phyloP scores from a whole-genome alignment of 1,139 yeast species.

The Saccharomycopsis phalli region DNA sequence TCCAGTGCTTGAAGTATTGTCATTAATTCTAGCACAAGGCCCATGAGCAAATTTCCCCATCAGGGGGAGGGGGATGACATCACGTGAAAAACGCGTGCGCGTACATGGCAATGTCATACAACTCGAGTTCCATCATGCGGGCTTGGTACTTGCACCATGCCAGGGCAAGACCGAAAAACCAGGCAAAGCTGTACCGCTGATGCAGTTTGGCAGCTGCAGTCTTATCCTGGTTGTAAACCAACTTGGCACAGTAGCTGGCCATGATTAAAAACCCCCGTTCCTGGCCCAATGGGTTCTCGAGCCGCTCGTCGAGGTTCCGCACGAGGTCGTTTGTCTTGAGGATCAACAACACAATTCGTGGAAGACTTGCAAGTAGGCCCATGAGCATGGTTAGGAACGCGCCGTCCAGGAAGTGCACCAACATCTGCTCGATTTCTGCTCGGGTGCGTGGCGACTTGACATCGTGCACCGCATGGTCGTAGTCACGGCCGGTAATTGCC shows the following conservation, averaged over 20 bases:
- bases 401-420: conserved; percentile 47
- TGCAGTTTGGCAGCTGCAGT: conserved; percentile 33
- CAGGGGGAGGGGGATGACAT: not conserved
- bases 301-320: conserved; percentile 74
- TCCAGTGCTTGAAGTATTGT: not conserved
- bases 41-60: no score
- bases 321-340: conserved; percentile 92
- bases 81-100: not conserved
- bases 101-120: conserved; percentile 37
- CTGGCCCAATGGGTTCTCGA: conserved; percentile 78
- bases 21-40: not conserved
- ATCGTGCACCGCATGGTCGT: conserved; percentile 57
- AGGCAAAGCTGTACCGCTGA: conserved; percentile 32
- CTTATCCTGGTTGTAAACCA: conserved; percentile 60
- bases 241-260: conserved; percentile 81
- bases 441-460: conserved; percentile 46
- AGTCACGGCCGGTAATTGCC: conserved; percentile 88
- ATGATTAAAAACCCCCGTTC: conserved; percentile 81
- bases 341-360: conserved; percentile 75
- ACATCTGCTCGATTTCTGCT: conserved; percentile 57
- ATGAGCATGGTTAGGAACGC: conserved; percentile 69
- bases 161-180: conserved; percentile 31
- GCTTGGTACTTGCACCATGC: conserved; percentile 47
- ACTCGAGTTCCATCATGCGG: conserved; percentile 42
- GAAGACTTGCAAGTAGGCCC: conserved; percentile 71